Percentiles rank a stretch among this genome's conserved stretches.
phyloP scores from a whole-genome alignment of 805 yeast species.

The Monosporozyma yasuniensis region DNA sequence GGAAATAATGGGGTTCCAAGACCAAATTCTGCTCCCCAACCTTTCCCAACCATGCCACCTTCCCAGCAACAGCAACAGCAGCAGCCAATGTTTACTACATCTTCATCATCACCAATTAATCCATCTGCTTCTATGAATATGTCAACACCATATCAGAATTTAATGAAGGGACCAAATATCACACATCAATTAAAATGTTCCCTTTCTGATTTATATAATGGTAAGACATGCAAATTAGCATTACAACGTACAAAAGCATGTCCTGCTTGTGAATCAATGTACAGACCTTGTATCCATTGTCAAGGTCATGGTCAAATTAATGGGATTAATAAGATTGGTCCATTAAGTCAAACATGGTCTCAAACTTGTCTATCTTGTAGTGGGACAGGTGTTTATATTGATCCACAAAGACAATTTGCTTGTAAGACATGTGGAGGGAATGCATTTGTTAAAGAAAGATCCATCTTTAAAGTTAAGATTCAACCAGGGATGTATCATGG shows the following conservation, averaged over 20 bases:
- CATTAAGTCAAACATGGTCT: conserved; percentile 35
- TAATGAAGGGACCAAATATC: conserved; percentile 42
- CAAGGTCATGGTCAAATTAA: conserved; percentile 36
- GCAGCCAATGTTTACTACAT: background rate
- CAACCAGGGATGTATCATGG: conserved; percentile 49
- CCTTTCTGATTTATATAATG: conserved; percentile 48
- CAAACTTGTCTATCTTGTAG: conserved; percentile 38
- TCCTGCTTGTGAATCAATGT: conserved; percentile 42
- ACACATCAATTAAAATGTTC: conserved; percentile 45
- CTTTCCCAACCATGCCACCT: background rate
- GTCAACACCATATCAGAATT: background rate
- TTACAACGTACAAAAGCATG: conserved; percentile 45
- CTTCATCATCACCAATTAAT: background rate
- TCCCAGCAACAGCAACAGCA: background rate
- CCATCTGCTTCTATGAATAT: background rate
- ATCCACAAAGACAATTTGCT: conserved; percentile 23
- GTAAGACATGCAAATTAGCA: conserved; percentile 47
- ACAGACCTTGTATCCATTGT: conserved; percentile 32
- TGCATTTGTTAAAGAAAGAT: conserved; percentile 40
- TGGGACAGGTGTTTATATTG: conserved; percentile 33
- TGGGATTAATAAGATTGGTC: conserved; percentile 37
- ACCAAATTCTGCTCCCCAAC: background rate
- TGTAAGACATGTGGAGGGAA: conserved; percentile 39
- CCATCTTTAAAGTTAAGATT: conserved; percentile 43
- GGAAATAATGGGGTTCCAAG: background rate